Evolutionary conservation across 2,329 filamentous ascomycete genomes (phyloP).

Genomic region (Phialophora verrucosa): DNA sequence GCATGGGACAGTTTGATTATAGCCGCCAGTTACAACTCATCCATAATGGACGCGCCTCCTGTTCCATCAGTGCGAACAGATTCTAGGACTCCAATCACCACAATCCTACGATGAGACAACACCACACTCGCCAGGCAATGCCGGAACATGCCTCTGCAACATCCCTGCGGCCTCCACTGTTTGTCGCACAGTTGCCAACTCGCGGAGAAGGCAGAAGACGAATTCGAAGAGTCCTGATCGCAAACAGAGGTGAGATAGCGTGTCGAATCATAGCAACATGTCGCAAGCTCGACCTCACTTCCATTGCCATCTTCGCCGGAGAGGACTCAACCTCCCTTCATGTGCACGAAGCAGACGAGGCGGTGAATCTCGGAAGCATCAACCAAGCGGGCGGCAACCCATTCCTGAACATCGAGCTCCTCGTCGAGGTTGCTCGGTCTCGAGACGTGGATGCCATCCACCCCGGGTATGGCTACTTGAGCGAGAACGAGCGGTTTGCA

Average conservation of each 20-base stretch:
- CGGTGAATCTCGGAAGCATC: conserved; percentile 41
- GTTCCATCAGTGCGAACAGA: not conserved
- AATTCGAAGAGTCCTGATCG: conserved; percentile 39
- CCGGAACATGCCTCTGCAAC: conserved; percentile 9
- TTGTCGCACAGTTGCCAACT: conserved; percentile 22
- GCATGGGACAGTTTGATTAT: not conserved
- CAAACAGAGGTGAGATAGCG: conserved; percentile 44
- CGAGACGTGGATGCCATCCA: conserved; percentile 42
- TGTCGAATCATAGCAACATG: conserved; percentile 41
- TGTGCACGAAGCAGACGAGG: conserved; percentile 44
- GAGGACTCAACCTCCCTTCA: conserved; percentile 43
- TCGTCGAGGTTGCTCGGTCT: conserved; percentile 41
- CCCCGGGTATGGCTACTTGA: conserved; percentile 47
- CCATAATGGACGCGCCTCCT: not conserved
- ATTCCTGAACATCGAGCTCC: conserved; percentile 43
- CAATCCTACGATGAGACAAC: conserved; percentile 8
- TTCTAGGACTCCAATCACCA: not conserved
- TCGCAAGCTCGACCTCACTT: conserved; percentile 38
- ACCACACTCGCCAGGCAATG: not conserved
- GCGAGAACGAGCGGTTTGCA: conserved; percentile 46
- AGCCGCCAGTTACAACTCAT: not conserved
- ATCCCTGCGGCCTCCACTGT: conserved; percentile 17
- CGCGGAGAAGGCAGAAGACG: not conserved
- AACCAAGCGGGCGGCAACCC: conserved; percentile 35
- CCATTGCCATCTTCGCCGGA: conserved; percentile 37